phyloP scores from a whole-genome alignment of 2,329 filamentous ascomycete genomes.

The Colletotrichum musicola region DNA sequence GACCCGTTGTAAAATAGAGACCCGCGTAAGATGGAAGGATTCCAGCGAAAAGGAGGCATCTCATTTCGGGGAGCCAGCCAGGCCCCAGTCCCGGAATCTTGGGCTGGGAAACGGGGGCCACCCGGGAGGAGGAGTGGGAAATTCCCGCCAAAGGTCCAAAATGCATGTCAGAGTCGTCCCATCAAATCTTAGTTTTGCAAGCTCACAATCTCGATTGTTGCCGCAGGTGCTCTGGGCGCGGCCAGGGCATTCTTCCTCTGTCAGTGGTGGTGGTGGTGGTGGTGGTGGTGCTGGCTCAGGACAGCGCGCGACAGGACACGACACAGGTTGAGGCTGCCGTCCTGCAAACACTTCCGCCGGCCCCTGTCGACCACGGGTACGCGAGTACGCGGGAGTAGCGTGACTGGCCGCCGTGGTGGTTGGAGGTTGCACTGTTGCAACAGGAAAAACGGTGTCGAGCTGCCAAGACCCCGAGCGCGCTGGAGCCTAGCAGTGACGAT shows the following conservation, averaged over 20 bases:
- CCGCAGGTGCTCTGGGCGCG: constrained; percentile 10
- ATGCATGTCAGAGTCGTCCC: constrained; percentile 15
- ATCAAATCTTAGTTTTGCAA: constrained; percentile 24
- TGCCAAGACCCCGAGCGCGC: constrained; percentile 36
- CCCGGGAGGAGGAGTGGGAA: constrained; percentile 24
- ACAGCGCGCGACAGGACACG: constrained; percentile 16
- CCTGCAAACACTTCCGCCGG: constrained; percentile 28
- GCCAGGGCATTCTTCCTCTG: too few relatives aligned
- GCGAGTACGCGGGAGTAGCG: constrained; percentile 23
- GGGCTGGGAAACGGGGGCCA: constrained; percentile 25
- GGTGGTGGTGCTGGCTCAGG: neutral
- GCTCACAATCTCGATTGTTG: constrained; percentile 35
- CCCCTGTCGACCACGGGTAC: constrained; percentile 18
- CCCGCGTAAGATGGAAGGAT: constrained; percentile 3
- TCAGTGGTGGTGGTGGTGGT: too few relatives aligned
- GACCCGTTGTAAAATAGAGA: neutral
- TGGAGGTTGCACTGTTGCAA: constrained; percentile 3
- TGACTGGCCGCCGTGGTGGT: constrained; percentile 21
- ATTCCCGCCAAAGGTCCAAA: constrained; percentile 16
- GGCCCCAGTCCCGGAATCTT: constrained; percentile 19
- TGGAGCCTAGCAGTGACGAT: constrained; percentile 27
- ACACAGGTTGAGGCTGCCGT: constrained; percentile 18
- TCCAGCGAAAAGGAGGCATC: constrained; percentile 7
- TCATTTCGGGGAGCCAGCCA: constrained; percentile 36
- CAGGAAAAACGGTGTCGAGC: constrained; percentile 27